These are phyloP conservation scores for Coemansia sp. DNA, from an alignment of 192 early-diverging fungal species.

Conservation along the genomic window DNA sequence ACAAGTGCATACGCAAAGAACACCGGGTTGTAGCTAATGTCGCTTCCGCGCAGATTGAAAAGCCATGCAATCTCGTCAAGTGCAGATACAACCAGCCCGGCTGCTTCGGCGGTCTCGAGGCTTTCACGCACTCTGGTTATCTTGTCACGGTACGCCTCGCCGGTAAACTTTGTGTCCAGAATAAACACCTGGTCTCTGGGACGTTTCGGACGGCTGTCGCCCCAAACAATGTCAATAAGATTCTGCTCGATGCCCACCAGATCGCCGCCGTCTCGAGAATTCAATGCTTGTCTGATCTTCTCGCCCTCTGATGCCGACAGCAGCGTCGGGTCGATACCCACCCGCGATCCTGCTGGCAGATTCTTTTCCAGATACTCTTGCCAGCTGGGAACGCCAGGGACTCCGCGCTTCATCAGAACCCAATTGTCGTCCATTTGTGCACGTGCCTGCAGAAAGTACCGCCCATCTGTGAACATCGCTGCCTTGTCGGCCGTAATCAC, in stretches of 20 bases:
- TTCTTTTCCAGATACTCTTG: conserved; percentile 82
- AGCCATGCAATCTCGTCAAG: conserved; percentile 98
- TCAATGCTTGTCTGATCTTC: conserved; percentile 59
- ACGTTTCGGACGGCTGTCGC: conserved; percentile 64
- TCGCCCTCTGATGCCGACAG: conserved; percentile 70
- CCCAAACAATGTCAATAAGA: conserved; percentile 88
- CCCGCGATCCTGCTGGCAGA: conserved; percentile 71
- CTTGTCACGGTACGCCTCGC: conserved; percentile 65
- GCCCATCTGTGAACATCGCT: conserved; percentile 93
- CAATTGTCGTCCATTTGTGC: conserved; percentile 91
- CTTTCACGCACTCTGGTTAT: conserved; percentile 67
- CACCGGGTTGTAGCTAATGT: conserved; percentile 95
- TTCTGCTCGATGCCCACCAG: conserved; percentile 76
- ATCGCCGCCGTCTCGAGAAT: conserved; percentile 56
- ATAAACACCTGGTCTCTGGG: conserved; percentile 68
- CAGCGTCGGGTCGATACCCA: conserved; percentile 91
- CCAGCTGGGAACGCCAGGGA: conserved; percentile 85
- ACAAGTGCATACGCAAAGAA: conserved; percentile 92
- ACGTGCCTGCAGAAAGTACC: conserved; percentile 95
- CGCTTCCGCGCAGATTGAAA: conserved; percentile 94
- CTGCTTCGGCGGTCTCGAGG: conserved; percentile 60
- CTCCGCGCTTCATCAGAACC: conserved; percentile 91
- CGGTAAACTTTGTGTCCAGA: conserved; percentile 71
- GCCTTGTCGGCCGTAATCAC: conserved; percentile 79
- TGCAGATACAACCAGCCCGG: conserved; percentile 81